phyloP scores from a whole-genome alignment of 2,329 filamentous ascomycete genomes.

The Ophiocordyceps camponoti-rufipedis region DNA sequence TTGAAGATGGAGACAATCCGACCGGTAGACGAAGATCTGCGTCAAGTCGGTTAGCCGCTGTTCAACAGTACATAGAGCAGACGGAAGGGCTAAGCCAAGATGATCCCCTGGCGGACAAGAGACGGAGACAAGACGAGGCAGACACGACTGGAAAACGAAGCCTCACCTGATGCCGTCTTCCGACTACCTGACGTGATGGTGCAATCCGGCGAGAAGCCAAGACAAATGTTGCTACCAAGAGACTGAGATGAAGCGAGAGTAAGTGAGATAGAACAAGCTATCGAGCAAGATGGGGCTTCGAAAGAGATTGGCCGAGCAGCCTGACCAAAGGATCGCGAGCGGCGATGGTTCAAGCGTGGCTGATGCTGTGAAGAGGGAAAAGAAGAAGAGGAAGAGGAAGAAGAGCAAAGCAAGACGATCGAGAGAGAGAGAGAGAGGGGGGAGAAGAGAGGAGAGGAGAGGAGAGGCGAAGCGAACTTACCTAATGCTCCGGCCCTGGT shows the following conservation, averaged over 20 bases:
- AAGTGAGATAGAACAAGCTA: constrained; percentile 42
- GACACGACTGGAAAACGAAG: background rate
- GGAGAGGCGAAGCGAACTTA: constrained; percentile 6
- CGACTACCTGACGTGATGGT: constrained; percentile 12
- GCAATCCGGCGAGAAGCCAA: constrained; percentile 12
- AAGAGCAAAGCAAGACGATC: constrained; percentile 1
- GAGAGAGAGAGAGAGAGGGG: background rate
- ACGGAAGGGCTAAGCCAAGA: background rate
- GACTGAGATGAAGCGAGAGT: constrained; percentile 35
- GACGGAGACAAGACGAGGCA: background rate
- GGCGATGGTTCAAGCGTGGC: constrained; percentile 20
- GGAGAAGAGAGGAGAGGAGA: constrained; percentile 1
- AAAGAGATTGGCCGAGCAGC: constrained; percentile 11
- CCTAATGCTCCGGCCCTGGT: constrained; percentile 5
- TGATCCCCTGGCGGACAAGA: background rate
- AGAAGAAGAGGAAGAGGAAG: constrained; percentile 4
- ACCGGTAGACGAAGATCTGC: constrained; percentile 12
- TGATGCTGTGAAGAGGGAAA: constrained; percentile 25
- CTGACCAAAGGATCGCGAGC: constrained; percentile 16
- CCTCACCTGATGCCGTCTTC: constrained; percentile 12
- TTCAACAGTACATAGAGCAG: background rate
- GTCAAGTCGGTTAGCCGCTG: background rate
- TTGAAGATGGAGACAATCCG: constrained; percentile 13
- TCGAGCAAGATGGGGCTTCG: constrained; percentile 33
- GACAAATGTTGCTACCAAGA: constrained; percentile 31